These are phyloP conservation scores for Amaranthus hypochondriacus DNA, from an alignment of 148 eudicot species.

Conservation along the genomic window DNA sequence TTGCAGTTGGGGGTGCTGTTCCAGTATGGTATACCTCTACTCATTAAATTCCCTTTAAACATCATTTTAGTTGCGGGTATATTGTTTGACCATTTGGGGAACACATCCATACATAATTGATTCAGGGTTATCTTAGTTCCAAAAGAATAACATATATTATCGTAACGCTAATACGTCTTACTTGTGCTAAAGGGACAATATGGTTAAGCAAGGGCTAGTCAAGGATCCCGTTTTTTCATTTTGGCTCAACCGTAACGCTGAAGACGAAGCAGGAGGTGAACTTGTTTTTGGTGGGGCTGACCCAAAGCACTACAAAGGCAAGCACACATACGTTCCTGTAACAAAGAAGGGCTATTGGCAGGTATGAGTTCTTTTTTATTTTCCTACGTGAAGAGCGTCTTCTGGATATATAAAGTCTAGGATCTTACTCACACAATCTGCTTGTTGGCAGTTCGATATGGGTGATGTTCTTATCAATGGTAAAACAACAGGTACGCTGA, in stretches of 20 bases:
- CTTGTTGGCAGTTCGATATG: constrained; percentile 67
- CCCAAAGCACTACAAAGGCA: constrained; percentile 44
- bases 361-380: constrained; percentile 23
- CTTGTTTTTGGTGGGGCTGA: constrained; percentile 56
- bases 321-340: constrained; percentile 51
- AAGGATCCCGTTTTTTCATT: constrained; percentile 66
- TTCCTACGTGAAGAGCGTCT: neutral
- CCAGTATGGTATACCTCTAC: constrained; percentile 74
- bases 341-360: constrained; percentile 62
- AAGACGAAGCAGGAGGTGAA: constrained; percentile 54
- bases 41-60: neutral
- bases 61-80: neutral
- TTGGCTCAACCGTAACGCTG: constrained; percentile 52
- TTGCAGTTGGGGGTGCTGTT: constrained; percentile 72
- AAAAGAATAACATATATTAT: neutral
- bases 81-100: neutral
- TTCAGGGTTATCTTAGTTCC: neutral
- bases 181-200: constrained; percentile 47
- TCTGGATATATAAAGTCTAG: neutral
- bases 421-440: constrained; percentile 1
- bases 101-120: neutral
- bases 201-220: constrained; percentile 58
- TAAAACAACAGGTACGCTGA: constrained; percentile 59
- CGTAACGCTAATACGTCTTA: neutral
- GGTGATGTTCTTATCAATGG: constrained; percentile 83